Conservation (phyloP, 2,329 filamentous ascomycete species). For the Fusarium sp. region DNA sequence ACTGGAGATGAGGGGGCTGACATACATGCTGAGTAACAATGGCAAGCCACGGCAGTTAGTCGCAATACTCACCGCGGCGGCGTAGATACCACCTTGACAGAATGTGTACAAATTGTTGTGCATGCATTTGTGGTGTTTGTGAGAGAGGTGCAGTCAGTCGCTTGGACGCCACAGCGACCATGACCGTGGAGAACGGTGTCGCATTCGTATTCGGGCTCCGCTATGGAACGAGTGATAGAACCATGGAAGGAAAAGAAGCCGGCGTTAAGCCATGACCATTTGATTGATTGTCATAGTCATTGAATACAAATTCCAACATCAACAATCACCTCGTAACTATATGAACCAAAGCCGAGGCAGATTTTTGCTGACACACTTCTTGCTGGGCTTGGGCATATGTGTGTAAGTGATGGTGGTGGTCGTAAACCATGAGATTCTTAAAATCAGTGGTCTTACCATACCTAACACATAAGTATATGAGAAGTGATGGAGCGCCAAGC, state of each 20-base stretch:
- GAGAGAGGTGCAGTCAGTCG: background rate
- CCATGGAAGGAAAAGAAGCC: conserved; percentile 10
- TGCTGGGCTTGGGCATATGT: no score
- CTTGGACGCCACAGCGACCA: background rate
- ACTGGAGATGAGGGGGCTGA: background rate
- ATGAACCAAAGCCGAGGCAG: no score
- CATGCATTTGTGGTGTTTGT: background rate
- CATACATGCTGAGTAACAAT: background rate
- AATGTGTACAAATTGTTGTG: background rate
- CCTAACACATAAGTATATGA: no score
- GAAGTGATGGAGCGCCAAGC: no score
- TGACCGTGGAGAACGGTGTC: background rate
- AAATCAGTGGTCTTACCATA: no score
- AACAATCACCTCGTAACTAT: no score
- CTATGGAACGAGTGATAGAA: background rate
- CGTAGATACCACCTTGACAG: background rate
- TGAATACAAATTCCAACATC: background rate
- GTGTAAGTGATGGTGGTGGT: no score
- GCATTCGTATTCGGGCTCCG: conserved; percentile 32
- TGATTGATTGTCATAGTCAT: background rate
- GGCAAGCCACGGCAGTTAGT: background rate
- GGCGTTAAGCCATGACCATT: conserved; percentile 4
- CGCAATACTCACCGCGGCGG: background rate
- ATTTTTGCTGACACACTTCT: no score
- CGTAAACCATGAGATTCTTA: no score